Percentiles rank a stretch among this genome's conserved stretches.
phyloP scores from a whole-genome alignment of 2,329 filamentous ascomycete species.

The Fusarium solani-melongenae region DNA sequence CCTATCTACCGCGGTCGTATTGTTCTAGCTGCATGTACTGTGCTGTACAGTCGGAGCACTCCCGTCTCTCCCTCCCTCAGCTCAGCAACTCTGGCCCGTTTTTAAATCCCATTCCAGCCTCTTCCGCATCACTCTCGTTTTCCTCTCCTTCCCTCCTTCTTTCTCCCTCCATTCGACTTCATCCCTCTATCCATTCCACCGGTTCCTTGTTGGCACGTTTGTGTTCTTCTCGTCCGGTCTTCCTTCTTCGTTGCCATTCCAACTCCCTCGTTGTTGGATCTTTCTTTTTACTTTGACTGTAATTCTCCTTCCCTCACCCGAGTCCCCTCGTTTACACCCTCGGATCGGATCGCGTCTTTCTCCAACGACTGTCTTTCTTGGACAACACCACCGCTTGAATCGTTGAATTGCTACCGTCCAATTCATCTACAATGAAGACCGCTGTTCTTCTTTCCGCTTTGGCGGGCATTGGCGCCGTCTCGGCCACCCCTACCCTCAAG shows the following conservation, averaged over 20 bases:
- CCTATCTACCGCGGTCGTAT: neutral
- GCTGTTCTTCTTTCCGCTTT: conserved; percentile 60
- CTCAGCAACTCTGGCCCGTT: neutral
- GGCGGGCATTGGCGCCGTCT: conserved; percentile 57
- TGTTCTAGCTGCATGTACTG: neutral
- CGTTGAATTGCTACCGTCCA: conserved; percentile 23
- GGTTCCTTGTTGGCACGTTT: neutral
- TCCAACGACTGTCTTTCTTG: conserved; percentile 5
- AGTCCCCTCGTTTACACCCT: conserved; percentile 35
- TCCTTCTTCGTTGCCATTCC: conserved; percentile 42
- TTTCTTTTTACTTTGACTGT: conserved; percentile 37
- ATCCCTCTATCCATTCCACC: conserved; percentile 35
- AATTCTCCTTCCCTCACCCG: conserved; percentile 32
- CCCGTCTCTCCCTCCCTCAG: neutral
- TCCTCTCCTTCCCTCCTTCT: conserved; percentile 31
- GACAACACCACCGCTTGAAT: conserved; percentile 18
- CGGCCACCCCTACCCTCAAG: conserved; percentile 63
- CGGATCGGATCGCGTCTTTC: conserved; percentile 1
- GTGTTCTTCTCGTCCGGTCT: neutral
- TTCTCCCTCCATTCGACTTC: conserved; percentile 32
- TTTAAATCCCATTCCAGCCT: conserved; percentile 43
- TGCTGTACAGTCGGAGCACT: neutral
- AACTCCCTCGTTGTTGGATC: conserved; percentile 53
- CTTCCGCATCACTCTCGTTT: conserved; percentile 22
- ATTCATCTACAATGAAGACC: conserved; percentile 59